Percentiles rank a stretch among this genome's conserved stretches.
phyloP scores from a whole-genome alignment of 2,329 filamentous ascomycete species.

The Apiospora arundinis region DNA sequence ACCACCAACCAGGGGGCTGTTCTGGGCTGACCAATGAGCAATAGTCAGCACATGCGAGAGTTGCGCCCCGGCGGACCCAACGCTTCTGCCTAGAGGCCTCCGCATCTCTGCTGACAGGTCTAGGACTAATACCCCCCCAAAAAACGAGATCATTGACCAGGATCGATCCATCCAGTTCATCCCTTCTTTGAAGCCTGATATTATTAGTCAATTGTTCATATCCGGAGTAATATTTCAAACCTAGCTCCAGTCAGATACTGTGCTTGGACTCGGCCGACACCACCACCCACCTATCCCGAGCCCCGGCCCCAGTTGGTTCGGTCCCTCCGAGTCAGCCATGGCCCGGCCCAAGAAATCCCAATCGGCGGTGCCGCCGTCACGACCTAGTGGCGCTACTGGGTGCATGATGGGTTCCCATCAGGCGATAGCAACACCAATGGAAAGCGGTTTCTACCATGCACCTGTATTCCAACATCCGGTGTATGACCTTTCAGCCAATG shows the following conservation, averaged over 20 bases:
- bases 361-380: neutral
- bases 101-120: neutral
- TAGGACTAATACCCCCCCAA: neutral
- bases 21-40: neutral
- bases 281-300: neutral
- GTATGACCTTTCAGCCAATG: neutral
- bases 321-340: neutral
- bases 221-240: neutral
- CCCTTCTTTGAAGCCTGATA: neutral
- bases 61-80: neutral
- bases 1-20: neutral
- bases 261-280: neutral
- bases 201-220: neutral
- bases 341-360: neutral
- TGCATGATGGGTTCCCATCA: neutral
- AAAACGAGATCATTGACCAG: neutral
- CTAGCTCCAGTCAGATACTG: neutral
- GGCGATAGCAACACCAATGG: neutral
- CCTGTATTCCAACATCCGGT: neutral
- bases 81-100: conserved; percentile 12
- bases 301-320: neutral
- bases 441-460: neutral
- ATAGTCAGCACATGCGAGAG: conserved; percentile 2
- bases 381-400: neutral
- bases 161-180: neutral